phyloP scores from a whole-genome alignment of 139 green algal genomes.

The Coelastrella sp. region DNA sequence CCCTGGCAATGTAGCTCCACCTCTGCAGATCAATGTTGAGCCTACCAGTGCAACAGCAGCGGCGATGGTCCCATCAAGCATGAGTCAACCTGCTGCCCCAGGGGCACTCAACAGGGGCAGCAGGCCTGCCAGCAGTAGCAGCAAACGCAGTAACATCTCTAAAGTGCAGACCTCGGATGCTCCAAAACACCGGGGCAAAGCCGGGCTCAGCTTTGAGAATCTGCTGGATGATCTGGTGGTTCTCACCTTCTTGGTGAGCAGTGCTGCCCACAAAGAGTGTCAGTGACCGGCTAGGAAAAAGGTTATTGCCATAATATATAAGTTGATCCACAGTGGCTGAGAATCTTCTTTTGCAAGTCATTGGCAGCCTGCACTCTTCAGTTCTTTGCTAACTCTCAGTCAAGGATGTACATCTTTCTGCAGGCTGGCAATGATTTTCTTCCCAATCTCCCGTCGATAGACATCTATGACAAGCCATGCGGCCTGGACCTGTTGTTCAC shows the following conservation, averaged over 20 bases:
- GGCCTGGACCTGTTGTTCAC: conserved; percentile 86
- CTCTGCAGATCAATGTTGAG: neutral
- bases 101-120: neutral
- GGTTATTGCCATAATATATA: neutral
- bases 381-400: neutral
- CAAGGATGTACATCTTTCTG: neutral
- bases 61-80: neutral
- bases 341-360: neutral
- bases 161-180: neutral
- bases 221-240: conserved; percentile 91
- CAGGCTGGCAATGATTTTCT: conserved; percentile 93
- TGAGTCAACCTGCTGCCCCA: neutral
- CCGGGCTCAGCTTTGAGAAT: conserved; percentile 69
- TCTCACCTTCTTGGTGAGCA: conserved; percentile 88
- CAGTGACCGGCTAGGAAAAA: neutral
- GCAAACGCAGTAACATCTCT: neutral
- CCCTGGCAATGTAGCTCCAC: too few relatives aligned
- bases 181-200: neutral
- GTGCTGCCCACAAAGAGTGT: neutral
- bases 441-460: conserved; percentile 88
- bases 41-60: neutral
- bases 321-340: neutral
- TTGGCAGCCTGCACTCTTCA: too few relatives aligned
- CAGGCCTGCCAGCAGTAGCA: neutral
- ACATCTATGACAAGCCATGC: conserved; percentile 83